phyloP scores from a whole-genome alignment of 176 grass and related monocot genomes.

The Juncus inflexus region DNA sequence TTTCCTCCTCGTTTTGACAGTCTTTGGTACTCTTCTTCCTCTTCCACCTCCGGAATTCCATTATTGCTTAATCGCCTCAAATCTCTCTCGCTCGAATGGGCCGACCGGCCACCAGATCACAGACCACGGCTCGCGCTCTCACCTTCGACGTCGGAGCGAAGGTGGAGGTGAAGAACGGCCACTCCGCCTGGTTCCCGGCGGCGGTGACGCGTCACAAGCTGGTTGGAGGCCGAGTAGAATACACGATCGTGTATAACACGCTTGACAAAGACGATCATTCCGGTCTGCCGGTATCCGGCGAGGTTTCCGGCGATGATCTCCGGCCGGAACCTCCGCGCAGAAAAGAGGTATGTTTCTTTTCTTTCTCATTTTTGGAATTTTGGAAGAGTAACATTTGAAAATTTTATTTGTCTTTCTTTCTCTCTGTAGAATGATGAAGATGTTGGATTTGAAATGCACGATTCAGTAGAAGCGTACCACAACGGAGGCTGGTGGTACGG shows the following conservation, averaged over 20 bases:
- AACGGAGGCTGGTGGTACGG: slow-evolving; percentile 60
- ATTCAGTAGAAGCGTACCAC: slow-evolving; percentile 46
- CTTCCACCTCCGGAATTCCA: no score
- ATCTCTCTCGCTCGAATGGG: no score
- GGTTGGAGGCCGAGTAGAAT: neutral
- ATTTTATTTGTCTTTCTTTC: neutral
- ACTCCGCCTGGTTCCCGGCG: slow-evolving; percentile 10
- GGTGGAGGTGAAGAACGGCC: slow-evolving; percentile 8
- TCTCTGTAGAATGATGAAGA: slow-evolving; percentile 23
- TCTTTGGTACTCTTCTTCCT: no score
- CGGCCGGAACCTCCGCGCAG: neutral
- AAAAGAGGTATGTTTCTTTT: slow-evolving; percentile 6
- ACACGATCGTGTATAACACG: neutral
- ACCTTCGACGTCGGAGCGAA: neutral
- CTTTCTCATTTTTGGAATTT: no score
- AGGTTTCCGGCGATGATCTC: slow-evolving; percentile 4
- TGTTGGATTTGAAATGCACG: slow-evolving; percentile 20
- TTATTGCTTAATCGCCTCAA: no score
- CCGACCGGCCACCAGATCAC: no score
- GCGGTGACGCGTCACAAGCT: neutral
- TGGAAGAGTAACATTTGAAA: neutral
- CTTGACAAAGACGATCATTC: neutral
- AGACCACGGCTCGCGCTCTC: no score
- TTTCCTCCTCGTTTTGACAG: no score
- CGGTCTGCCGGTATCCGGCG: neutral